Evolutionary conservation across 345 rosid species (phyloP).

Genomic region (Litchi chinensis): DNA sequence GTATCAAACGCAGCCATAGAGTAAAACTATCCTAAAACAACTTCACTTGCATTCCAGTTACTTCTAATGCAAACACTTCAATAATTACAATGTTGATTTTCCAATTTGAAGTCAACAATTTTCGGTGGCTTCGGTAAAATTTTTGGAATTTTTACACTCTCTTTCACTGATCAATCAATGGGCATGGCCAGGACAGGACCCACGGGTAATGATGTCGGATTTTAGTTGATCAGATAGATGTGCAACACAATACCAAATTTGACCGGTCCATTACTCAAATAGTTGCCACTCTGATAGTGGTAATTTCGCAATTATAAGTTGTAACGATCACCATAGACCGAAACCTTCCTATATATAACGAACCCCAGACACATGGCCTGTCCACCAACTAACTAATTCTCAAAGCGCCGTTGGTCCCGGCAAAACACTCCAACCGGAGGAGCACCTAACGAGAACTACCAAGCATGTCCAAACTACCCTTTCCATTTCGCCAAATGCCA

Average conservation of each 20-base stretch:
- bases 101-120: not conserved
- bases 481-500: conserved; percentile 2
- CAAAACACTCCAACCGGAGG: not conserved
- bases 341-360: not conserved
- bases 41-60: too few relatives aligned
- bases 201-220: not conserved
- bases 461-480: conserved; percentile 41
- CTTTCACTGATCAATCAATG: not conserved
- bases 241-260: not conserved
- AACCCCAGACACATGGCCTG: not conserved
- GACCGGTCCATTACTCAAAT: conserved; percentile 3
- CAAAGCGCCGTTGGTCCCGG: conserved; percentile 13
- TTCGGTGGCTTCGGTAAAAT: not conserved
- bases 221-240: conserved; percentile 7
- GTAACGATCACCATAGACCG: not conserved
- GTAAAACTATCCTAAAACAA: too few relatives aligned
- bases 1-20: too few relatives aligned
- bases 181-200: not conserved
- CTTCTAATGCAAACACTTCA: too few relatives aligned
- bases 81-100: too few relatives aligned
- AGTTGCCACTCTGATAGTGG: not conserved
- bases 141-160: not conserved
- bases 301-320: conserved; percentile 15
- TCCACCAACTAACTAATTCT: conserved; percentile 19
- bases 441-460: not conserved